Evolutionary conservation across 371 early-diverging fungal genomes (phyloP), one percentile per base, ranked within the genome.

Genomic region (Apophysomyces variabilis): DNA sequence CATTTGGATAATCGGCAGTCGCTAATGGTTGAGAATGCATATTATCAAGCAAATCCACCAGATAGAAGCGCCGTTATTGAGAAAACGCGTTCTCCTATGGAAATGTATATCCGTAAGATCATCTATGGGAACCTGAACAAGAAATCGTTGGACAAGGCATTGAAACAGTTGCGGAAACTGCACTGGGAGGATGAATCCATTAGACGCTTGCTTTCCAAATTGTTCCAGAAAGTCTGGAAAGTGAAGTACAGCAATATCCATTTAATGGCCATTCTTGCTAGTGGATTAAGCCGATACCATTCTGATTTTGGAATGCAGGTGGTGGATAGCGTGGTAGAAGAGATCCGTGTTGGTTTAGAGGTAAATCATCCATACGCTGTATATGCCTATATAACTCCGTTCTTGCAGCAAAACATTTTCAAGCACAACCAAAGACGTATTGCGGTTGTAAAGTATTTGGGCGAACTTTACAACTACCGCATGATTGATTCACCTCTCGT

Each of bases 11-110:
- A 85, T 57, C 88, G 96, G 9, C 91, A 92, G 43, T 69, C 84
- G 6, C 66, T 95, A 60, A 92, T 98, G 90, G 90, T 99, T 43
- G 97, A 98, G 39, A 96, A 96, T 71, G 97, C 97, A 0, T 95
- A 90, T 66, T 93, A 93, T 70, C 91, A 90, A 79, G 96, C 95
- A 65, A 92, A 93, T 71, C 97, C 95, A 5, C 94, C 93, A 0
- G 92, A 91, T 47, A 76, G 80, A 37, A 72, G 80, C 1, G 85
- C 90, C 2, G 75, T 83, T 26, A 74, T 80, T 36, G 77, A 80
- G 46, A 93, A 94, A 61, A 80, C 85, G 18, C 86, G 94, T 8
- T 65, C 91, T 0, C 86, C 91, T 0, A 83, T 93, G 66, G 97
- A 97, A 69, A 80, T 87, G 47, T 99, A 93, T 76, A 76, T 96